A percentile compares a stretch with the other conserved stretches of the same genome.
Evolutionary conservation across 208 protist species (phyloP).

Genomic region (Dictyostelium gargantuum): DNA sequence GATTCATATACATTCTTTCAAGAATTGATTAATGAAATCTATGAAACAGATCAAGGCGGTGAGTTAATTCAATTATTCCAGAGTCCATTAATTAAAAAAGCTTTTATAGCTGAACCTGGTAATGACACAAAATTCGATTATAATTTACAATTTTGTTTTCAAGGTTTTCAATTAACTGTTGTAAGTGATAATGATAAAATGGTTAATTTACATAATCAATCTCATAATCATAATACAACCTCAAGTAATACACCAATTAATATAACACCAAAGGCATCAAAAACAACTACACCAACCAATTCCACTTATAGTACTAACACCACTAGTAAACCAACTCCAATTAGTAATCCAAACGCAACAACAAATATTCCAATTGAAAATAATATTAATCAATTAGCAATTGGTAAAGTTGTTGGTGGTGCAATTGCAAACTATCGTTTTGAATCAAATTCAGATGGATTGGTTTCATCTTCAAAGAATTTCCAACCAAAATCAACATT

Average conservation of each 20-base stretch:
- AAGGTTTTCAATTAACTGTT: constrained; percentile 11
- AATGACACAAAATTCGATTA: not conserved
- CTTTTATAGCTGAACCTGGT: constrained; percentile 4
- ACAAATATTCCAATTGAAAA: not conserved
- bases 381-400: constrained; percentile 30
- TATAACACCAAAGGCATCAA: not conserved
- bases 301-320: not conserved
- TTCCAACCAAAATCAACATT: not conserved
- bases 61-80: constrained; percentile 57
- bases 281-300: not conserved
- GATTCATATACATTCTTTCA: constrained; percentile 14
- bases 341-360: not conserved
- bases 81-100: constrained; percentile 30
- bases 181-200: not conserved
- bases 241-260: not conserved
- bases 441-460: not conserved
- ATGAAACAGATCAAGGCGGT: constrained; percentile 42
- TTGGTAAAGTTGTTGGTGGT: constrained; percentile 18
- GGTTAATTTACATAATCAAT: not conserved
- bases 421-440: constrained; percentile 7
- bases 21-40: constrained; percentile 60
- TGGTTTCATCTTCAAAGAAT: not conserved
- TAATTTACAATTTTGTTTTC: constrained; percentile 4
- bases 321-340: not conserved
- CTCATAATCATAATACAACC: not conserved